Evolutionary conservation across 2,329 filamentous ascomycete species (phyloP), one percentile per base, ranked within the genome.

Genomic region (Alternaria triticina): DNA sequence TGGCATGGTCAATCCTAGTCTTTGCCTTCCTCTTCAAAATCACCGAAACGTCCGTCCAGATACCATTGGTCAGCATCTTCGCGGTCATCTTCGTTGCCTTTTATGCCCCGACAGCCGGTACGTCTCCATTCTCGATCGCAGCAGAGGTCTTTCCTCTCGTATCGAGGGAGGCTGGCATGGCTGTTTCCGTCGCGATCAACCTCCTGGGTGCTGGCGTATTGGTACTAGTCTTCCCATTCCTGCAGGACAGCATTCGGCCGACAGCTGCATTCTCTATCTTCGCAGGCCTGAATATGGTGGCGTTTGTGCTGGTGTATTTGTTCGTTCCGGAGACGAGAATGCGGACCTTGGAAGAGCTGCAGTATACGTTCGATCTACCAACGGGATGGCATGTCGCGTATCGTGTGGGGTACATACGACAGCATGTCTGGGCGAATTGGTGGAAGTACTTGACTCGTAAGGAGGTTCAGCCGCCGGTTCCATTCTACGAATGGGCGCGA

Each of bases 201-300:
- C 75, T 81, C 17, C 71, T 78, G 40, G 82, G 77, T 66, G 79
- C 79, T 9, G 75, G 79, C 3, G 64, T 80, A 8, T 67, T 82
- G 27, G 77, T 74, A 1, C 67, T 82, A 12, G 78, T 78, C 3
- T 81, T 80, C 57, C 79, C 79, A 3, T 68, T 73, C 6, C 67
- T 81, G 22, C 70, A 82, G 43, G 63, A 70, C 22, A 66, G 65
- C 2, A 73, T 81, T 54, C 69, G 70, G 3, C 57, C 55, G 7
- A 76, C 75, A 4, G 80, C 77, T 1, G 72, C 77, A 4, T 77
- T 82, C 45, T 69, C 66, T 3, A 76, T 82, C 23, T 82, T 82
- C 54, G 78, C 79, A 1, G 72, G 68, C 1, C 30, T 75, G 15
- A 76, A 75, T 25, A 10, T 75, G 5, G 51, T 76, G 6, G 74